These are phyloP conservation scores for Megacollybia marginata DNA, from an alignment of 768 basidiomycete species.

Conservation along the genomic window DNA sequence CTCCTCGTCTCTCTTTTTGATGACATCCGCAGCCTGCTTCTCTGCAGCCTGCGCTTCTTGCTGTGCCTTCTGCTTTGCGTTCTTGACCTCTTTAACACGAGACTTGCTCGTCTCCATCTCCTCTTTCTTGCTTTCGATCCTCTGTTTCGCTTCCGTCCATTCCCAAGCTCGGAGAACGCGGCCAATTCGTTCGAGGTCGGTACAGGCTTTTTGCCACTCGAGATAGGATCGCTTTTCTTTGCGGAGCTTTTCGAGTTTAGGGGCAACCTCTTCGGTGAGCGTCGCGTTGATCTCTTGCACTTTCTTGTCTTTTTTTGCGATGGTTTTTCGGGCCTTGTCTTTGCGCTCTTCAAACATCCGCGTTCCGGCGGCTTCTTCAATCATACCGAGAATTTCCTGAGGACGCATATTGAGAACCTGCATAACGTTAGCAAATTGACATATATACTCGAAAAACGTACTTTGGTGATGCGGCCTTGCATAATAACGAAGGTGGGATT, in stretches of 20 bases:
- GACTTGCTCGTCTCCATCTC: constrained; percentile 41
- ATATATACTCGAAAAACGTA: constrained; percentile 18
- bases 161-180: constrained; percentile 83
- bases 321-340: constrained; percentile 92
- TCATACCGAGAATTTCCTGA: constrained; percentile 95
- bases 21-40: constrained; percentile 46
- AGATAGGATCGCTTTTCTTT: constrained; percentile 84
- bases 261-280: constrained; percentile 85
- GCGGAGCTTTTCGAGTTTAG: constrained; percentile 88
- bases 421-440: not conserved
- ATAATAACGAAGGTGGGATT: constrained; percentile 99
- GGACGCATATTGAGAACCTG: constrained; percentile 97
- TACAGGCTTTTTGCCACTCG: constrained; percentile 81
- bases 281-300: constrained; percentile 81
- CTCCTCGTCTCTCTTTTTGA: constrained; percentile 76
- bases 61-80: constrained; percentile 60
- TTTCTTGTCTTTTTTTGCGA: constrained; percentile 95
- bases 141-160: constrained; percentile 60
- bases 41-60: constrained; percentile 51
- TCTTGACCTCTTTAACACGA: constrained; percentile 39
- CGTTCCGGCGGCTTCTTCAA: constrained; percentile 97
- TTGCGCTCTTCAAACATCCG: constrained; percentile 99
- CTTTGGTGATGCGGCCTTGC: constrained; percentile 99
- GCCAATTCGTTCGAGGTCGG: constrained; percentile 81
- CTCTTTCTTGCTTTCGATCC: constrained; percentile 41